Conservation (phyloP, 306 rosid genomes). For the Cucumis melo region DNA sequence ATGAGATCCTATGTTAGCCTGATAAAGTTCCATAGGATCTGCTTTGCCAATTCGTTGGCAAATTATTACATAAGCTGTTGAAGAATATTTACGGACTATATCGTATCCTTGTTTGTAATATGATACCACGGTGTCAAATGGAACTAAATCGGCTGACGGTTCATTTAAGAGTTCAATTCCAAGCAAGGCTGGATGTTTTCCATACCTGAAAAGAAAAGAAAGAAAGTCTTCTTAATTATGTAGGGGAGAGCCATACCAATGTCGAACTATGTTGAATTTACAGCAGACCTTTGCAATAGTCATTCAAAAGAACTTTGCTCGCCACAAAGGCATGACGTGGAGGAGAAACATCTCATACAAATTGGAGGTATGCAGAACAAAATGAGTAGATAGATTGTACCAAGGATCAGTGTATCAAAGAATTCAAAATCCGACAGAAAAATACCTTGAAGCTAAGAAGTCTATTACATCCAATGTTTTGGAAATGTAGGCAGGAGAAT, state of each 20-base stretch:
- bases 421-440: neutral
- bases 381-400: neutral
- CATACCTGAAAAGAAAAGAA: constrained; percentile 44
- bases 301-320: neutral
- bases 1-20: constrained; percentile 42
- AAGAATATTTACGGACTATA: constrained; percentile 59
- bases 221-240: neutral
- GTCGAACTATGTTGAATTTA: neutral
- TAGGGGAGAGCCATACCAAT: neutral
- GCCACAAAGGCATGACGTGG: neutral
- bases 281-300: neutral
- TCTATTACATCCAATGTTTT: constrained; percentile 60
- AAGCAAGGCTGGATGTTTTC: constrained; percentile 49
- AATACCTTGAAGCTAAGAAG: constrained; percentile 70
- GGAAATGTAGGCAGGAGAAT: constrained; percentile 40
- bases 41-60: constrained; percentile 86
- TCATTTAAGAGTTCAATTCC: constrained; percentile 89
- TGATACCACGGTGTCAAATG: constrained; percentile 45
- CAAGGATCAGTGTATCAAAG: neutral
- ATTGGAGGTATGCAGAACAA: too few relatives aligned
- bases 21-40: constrained; percentile 76
- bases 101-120: constrained; percentile 75
- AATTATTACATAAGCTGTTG: constrained; percentile 61
- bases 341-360: neutral
- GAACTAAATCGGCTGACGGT: constrained; percentile 62